Evolutionary conservation across 73 alveolate genomes (phyloP).

Genomic region (Paramecium octaurelia): DNA sequence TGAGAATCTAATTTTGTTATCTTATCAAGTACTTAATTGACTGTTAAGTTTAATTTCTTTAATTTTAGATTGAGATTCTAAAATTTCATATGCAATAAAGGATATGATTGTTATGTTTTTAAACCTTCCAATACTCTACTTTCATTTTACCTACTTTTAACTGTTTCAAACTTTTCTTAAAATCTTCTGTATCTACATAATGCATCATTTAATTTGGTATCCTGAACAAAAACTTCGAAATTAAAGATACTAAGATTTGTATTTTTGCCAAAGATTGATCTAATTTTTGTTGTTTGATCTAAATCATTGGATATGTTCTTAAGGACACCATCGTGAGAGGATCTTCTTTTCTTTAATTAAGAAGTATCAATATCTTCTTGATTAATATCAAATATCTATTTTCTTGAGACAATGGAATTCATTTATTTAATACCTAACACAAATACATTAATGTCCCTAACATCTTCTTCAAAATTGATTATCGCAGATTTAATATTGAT

Average conservation of each 20-base stretch:
- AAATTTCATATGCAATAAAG: neutral
- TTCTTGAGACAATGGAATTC: neutral
- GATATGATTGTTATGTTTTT: neutral
- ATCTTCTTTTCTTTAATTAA: neutral
- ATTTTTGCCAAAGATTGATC: neutral
- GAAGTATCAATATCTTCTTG: neutral
- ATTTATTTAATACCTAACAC: neutral
- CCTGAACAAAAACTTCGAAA: neutral
- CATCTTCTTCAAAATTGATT: neutral
- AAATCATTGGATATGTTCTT: no score
- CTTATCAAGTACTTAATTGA: conserved; percentile 2
- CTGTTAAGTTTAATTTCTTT: neutral
- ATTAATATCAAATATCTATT: neutral
- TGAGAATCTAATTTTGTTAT: conserved; percentile 23
- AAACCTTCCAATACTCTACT: neutral
- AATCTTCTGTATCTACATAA: neutral
- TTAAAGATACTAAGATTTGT: neutral
- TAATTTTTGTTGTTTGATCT: neutral
- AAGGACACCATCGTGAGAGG: conserved; percentile 29
- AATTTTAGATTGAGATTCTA: neutral
- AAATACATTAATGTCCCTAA: neutral
- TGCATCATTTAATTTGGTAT: conserved; percentile 1
- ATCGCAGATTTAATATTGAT: neutral
- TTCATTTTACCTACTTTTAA: conserved; percentile 5
- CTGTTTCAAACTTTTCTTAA: neutral